Conservation (phyloP, 1,139 yeast species). For the Williopsis jadinii region DNA sequence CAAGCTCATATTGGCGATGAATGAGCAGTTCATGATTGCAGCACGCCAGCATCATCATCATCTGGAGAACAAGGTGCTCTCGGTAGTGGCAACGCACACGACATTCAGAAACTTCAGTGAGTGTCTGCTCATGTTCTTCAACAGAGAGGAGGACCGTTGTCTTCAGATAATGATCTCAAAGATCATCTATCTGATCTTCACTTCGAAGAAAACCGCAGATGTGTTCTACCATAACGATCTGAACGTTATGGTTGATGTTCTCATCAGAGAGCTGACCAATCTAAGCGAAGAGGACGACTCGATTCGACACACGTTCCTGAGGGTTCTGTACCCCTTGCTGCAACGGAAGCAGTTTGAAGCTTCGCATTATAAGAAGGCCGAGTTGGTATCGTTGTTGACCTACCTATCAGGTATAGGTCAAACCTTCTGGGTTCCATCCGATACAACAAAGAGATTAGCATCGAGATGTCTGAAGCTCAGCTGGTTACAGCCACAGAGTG, state of each 20-base stretch:
- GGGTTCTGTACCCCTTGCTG: constrained; percentile 69
- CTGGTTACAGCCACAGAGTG: constrained; percentile 32
- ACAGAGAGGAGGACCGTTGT: constrained; percentile 68
- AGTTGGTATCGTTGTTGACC: constrained; percentile 43
- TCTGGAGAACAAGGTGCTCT: constrained; percentile 43
- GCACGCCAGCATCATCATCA: constrained; percentile 5
- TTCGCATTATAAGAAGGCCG: constrained; percentile 51
- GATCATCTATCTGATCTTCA: constrained; percentile 66
- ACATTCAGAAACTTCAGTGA: constrained; percentile 46
- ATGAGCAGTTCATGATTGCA: constrained; percentile 75
- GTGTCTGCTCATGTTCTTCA: constrained; percentile 55
- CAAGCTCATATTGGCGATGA: constrained; percentile 64
- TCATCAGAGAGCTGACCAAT: constrained; percentile 72
- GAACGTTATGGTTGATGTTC: constrained; percentile 78
- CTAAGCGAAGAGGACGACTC: constrained; percentile 54
- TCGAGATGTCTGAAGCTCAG: constrained; percentile 51
- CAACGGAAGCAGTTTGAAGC: constrained; percentile 56
- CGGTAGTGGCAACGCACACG: constrained; percentile 27
- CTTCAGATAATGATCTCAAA: constrained; percentile 75
- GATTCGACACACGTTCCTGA: constrained; percentile 65
- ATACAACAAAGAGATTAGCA: constrained; percentile 52
- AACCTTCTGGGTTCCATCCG: constrained; percentile 23
- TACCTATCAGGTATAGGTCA: constrained; percentile 33
- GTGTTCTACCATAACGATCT: constrained; percentile 75
- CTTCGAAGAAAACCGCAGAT: constrained; percentile 57